These are phyloP conservation scores for Plasmodium adleri DNA, from an alignment of 169 alveolate species.

Conservation along the genomic window DNA sequence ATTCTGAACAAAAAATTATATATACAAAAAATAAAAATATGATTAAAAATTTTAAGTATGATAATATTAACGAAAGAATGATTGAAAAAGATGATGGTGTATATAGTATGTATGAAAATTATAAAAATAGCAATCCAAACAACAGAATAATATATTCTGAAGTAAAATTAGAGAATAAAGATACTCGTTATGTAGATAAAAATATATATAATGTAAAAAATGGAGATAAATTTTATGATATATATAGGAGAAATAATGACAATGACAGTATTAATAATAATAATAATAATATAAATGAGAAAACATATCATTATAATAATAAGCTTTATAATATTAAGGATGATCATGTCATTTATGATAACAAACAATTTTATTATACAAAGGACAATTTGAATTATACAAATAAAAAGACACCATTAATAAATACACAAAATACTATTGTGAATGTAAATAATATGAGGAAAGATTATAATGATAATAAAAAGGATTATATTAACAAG, in stretches of 20 bases:
- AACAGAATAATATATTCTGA: too few species aligned
- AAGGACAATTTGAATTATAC: not conserved
- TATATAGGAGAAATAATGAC: not conserved
- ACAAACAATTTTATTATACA: not conserved
- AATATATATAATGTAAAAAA: conserved; percentile 13
- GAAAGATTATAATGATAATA: not conserved
- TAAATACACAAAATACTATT: not conserved
- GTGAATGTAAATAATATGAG: not conserved
- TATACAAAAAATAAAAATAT: not conserved
- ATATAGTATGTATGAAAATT: too few species aligned
- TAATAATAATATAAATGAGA: not conserved
- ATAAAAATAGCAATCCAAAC: too few species aligned
- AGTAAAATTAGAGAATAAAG: conserved; percentile 1
- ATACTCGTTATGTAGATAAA: conserved; percentile 49
- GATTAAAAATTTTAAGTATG: not conserved
- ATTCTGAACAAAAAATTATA: not conserved
- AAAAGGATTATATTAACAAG: not conserved
- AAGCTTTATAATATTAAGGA: not conserved
- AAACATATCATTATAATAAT: not conserved
- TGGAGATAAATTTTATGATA: conserved; percentile 15
- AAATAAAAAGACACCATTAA: conserved; percentile 2
- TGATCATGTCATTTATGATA: not conserved
- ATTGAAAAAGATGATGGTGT: not conserved
- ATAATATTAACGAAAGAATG: not conserved
- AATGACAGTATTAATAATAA: not conserved